These are phyloP conservation scores for Themeda triandra DNA, from an alignment of 176 grass and related monocot species.

Conservation along the genomic window DNA sequence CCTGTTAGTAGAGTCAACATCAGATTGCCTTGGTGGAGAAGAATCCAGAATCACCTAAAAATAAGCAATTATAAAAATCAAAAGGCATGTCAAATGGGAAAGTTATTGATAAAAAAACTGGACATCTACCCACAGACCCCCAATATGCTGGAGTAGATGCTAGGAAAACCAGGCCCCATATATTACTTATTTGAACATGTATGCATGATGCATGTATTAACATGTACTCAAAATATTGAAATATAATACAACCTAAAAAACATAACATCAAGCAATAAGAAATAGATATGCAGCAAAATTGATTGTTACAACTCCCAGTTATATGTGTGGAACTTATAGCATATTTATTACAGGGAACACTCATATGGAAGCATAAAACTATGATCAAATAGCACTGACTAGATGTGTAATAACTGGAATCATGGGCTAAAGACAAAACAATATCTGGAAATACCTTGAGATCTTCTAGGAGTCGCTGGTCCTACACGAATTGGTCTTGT, in stretches of 20 bases:
- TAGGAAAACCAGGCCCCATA: background rate
- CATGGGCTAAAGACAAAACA: background rate
- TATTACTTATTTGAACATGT: background rate
- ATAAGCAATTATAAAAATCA: constrained; percentile 15
- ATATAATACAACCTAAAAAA: background rate
- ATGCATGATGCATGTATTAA: background rate
- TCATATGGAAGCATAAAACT: background rate
- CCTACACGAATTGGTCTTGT: constrained; percentile 58
- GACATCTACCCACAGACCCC: background rate
- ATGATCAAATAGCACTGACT: background rate
- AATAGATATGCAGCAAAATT: background rate
- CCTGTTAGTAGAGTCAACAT: constrained; percentile 49
- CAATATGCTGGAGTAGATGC: background rate
- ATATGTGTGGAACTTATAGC: background rate
- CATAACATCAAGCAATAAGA: background rate
- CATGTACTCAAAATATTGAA: background rate
- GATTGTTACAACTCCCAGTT: background rate
- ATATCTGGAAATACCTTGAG: constrained; percentile 41
- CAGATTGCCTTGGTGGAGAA: constrained; percentile 52
- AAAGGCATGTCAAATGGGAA: background rate
- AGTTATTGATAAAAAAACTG: constrained; percentile 9
- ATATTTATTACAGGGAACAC: background rate
- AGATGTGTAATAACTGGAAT: background rate
- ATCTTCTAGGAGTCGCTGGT: constrained; percentile 66
- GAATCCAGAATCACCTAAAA: constrained; percentile 52